These are phyloP conservation scores for Phyllosticta paracitricarpa DNA, from an alignment of 2,329 filamentous ascomycete genomes.

Conservation along the genomic window DNA sequence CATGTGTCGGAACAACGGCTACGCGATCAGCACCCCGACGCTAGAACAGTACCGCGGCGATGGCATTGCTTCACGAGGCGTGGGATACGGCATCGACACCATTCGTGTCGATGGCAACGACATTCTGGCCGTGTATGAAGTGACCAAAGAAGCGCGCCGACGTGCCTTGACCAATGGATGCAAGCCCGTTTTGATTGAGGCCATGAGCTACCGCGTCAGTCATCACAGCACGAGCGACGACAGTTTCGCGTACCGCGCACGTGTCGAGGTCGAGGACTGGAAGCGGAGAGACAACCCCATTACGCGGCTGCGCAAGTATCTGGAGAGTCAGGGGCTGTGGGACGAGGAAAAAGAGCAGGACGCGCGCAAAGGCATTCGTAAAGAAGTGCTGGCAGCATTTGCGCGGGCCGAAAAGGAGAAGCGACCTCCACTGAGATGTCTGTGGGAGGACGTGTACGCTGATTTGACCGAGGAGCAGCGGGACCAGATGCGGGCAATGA, in stretches of 20 bases:
- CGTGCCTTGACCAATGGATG: constrained; percentile 75
- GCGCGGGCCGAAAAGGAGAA: constrained; percentile 71
- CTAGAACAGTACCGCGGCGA: constrained; percentile 87
- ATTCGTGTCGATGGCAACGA: constrained; percentile 92
- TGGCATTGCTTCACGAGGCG: constrained; percentile 75
- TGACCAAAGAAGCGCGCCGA: constrained; percentile 63
- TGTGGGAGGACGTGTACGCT: constrained; percentile 88
- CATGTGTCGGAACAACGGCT: constrained; percentile 88
- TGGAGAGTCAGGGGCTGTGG: constrained; percentile 77
- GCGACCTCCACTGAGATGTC: constrained; percentile 59
- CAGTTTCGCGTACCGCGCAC: constrained; percentile 88
- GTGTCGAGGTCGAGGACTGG: constrained; percentile 91
- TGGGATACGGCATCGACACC: constrained; percentile 90
- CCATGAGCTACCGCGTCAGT: constrained; percentile 95
- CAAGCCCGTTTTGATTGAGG: constrained; percentile 77
- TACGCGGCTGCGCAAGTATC: constrained; percentile 76
- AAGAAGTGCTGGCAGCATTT: constrained; percentile 76
- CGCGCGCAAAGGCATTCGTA: constrained; percentile 53
- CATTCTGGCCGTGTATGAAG: constrained; percentile 78
- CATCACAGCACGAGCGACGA: constrained; percentile 97
- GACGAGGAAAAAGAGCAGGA: constrained; percentile 73
- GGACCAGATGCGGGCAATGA: constrained; percentile 67
- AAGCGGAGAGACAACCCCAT: constrained; percentile 84
- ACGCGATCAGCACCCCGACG: constrained; percentile 81
- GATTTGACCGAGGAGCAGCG: constrained; percentile 69